These are phyloP conservation scores for Microdochium bolleyi DNA, from an alignment of 2,329 filamentous ascomycete species.

Conservation along the genomic window DNA sequence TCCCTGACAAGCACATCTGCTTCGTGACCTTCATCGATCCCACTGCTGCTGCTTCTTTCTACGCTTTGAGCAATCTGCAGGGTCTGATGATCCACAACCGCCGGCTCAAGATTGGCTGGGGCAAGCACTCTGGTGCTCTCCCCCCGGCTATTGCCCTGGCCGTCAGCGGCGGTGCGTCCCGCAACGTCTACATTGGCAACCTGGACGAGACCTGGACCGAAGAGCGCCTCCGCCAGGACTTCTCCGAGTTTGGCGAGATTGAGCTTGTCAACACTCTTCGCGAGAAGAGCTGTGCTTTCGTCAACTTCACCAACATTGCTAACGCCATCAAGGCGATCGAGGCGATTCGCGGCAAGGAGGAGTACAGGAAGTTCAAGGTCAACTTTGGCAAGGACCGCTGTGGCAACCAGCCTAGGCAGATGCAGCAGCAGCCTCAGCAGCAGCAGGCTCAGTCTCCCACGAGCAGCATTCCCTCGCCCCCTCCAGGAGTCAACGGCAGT, in stretches of 20 bases:
- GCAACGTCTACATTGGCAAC: slow-evolving; percentile 97
- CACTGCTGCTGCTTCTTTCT: slow-evolving; percentile 95
- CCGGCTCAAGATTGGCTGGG: slow-evolving; percentile 97
- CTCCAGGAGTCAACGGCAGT: slow-evolving; percentile 52
- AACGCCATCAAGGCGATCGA: slow-evolving; percentile 99
- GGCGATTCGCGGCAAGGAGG: slow-evolving; percentile 85
- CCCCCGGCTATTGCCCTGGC: slow-evolving; percentile 93
- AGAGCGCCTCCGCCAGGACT: slow-evolving; percentile 90
- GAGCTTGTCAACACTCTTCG: slow-evolving; percentile 93
- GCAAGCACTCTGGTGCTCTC: slow-evolving; percentile 94
- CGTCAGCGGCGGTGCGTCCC: slow-evolving; percentile 92
- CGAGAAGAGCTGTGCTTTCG: slow-evolving; percentile 98
- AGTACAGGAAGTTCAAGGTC: slow-evolving; percentile 98
- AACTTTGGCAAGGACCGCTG: slow-evolving; percentile 99
- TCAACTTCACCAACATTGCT: slow-evolving; percentile 99
- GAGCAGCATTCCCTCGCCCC: slow-evolving; percentile 51
- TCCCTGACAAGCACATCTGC: slow-evolving; percentile 99
- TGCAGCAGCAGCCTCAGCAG: slow-evolving; percentile 48
- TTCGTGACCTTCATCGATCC: slow-evolving; percentile 99
- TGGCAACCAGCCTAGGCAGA: slow-evolving; percentile 89
- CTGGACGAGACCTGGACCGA: slow-evolving; percentile 96
- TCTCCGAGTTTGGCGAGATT: slow-evolving; percentile 95
- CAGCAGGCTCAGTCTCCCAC: slow-evolving; percentile 56
- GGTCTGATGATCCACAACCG: slow-evolving; percentile 99
- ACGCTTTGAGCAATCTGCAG: slow-evolving; percentile 93